Evolutionary conservation across 2,329 filamentous ascomycete genomes (phyloP).

Genomic region (Tolypocladium nubicola): DNA sequence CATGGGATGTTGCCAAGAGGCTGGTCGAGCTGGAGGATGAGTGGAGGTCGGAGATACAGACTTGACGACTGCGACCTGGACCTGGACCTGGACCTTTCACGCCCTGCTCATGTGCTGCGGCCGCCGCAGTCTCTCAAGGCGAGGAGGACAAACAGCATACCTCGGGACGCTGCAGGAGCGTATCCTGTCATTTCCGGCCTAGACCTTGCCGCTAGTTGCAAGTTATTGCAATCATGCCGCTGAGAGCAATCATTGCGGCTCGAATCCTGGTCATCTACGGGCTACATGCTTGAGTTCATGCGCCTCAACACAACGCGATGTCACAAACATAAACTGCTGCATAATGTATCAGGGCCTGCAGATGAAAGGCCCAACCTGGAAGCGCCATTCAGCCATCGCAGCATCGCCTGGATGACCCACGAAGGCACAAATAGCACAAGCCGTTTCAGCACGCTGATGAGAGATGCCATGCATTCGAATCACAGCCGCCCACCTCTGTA

Average conservation of each 20-base stretch:
- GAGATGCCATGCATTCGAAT: not conserved
- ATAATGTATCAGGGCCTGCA: not conserved
- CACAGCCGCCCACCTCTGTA: not conserved
- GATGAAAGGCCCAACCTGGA: not conserved
- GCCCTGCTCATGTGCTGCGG: not conserved
- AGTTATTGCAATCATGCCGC: not conserved
- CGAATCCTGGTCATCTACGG: not conserved
- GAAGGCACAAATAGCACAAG: not conserved
- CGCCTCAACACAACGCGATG: not conserved
- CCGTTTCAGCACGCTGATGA: not conserved
- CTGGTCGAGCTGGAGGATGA: slow-evolving; percentile 34
- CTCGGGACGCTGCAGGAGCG: not conserved
- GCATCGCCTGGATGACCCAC: not conserved
- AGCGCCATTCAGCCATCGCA: too few relatives aligned
- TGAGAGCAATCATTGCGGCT: not conserved
- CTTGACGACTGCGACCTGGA: not conserved
- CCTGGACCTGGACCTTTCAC: not conserved
- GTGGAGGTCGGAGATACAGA: slow-evolving; percentile 18
- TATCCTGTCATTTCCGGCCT: not conserved
- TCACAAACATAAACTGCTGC: not conserved
- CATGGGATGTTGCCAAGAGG: slow-evolving; percentile 38
- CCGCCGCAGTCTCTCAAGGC: not conserved
- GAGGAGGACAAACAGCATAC: not conserved
- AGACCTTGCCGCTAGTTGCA: not conserved
- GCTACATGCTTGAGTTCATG: not conserved